Conservation (phyloP, 352 stramenopile genomes). For the Phytophthora europaea region DNA sequence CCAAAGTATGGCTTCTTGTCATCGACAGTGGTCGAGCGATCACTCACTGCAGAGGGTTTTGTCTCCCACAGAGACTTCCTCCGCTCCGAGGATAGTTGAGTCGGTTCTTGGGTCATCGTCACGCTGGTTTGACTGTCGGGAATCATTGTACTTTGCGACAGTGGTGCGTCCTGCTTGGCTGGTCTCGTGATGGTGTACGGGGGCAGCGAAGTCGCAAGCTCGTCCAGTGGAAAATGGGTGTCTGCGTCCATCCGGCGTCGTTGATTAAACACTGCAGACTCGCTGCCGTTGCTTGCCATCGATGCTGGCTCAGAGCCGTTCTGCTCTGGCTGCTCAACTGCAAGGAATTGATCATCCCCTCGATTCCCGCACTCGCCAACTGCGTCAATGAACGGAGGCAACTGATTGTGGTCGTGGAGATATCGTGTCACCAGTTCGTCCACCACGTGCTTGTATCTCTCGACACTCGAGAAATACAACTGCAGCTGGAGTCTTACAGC, state of each 20-base stretch:
- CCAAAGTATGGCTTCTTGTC: slow-evolving; percentile 33
- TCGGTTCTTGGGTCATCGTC: neutral
- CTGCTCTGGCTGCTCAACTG: slow-evolving; percentile 47
- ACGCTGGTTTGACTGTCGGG: neutral
- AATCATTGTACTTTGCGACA: neutral
- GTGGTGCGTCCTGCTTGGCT: neutral
- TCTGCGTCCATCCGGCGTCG: slow-evolving; percentile 22
- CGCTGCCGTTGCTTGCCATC: slow-evolving; percentile 13
- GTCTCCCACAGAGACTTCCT: slow-evolving; percentile 41
- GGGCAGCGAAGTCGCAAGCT: slow-evolving; percentile 36
- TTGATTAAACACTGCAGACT: slow-evolving; percentile 17
- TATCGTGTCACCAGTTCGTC: slow-evolving; percentile 73
- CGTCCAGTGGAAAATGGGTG: slow-evolving; percentile 36
- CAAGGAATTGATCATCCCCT: slow-evolving; percentile 8
- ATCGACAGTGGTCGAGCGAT: slow-evolving; percentile 5
- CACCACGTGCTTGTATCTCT: slow-evolving; percentile 65
- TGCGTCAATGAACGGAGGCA: slow-evolving; percentile 70
- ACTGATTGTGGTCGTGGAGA: slow-evolving; percentile 57
- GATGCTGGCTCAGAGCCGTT: slow-evolving; percentile 27
- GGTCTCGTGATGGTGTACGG: slow-evolving; percentile 23
- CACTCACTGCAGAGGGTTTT: slow-evolving; percentile 2
- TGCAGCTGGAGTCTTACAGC: slow-evolving; percentile 69
- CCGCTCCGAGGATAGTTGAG: slow-evolving; percentile 26
- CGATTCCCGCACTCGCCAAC: slow-evolving; percentile 33
- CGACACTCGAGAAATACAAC: slow-evolving; percentile 66